Evolutionary conservation across 2,329 filamentous ascomycete species (phyloP), one percentile per base, ranked within the genome.

Genomic region (Escovopsis sp.): DNA sequence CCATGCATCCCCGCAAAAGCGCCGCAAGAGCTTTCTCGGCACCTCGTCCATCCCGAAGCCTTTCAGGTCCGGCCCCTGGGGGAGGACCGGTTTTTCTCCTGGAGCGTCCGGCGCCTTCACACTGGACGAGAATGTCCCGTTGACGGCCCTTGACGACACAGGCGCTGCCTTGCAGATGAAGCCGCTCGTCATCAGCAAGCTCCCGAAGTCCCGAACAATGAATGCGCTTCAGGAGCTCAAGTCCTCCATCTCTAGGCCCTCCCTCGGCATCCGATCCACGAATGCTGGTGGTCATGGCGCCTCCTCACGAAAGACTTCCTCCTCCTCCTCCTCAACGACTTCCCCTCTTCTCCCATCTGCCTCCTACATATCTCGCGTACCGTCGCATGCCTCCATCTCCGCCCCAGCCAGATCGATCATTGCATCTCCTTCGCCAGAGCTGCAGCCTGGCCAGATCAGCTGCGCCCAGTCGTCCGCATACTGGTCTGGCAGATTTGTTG

Each of bases 401-500:
- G 46, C 45, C 1, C 34, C 43, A 11, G 41, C 44, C 15, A 44
- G 39, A 19, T 38, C 40, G 5, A 37, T n/a, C 15, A n/a, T n/a
- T n/a, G 39, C 25, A 21, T 35, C 38, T 5, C 31, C 14, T n/a
- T 38, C 39, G 10, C 38, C 41, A 8, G 43, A 43, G 25, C 36
- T 43, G 21, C 42, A 55, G 9, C 49, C 47, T 2, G 44, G 44
- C 1, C 48, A 53, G 3, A 51, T 73, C 12, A 48, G 49, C 34
- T 54, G 48, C 0, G 60, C 65, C 2, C 63, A 68, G 44, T 53
- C 62, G 5, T 61, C 63, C 2, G 51, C 59, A 3, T 79, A 76
- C 50, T 80, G 76, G 76, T 58, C 63, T 10, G 76, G 76, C 14
- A 69, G 76, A 27, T 76, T 78, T 47, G 55, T 64, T 34, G 55